Percentiles rank a stretch among this genome's conserved stretches.
phyloP scores from a whole-genome alignment of 2,329 filamentous ascomycete genomes.

The Stromatinia cepivora region DNA sequence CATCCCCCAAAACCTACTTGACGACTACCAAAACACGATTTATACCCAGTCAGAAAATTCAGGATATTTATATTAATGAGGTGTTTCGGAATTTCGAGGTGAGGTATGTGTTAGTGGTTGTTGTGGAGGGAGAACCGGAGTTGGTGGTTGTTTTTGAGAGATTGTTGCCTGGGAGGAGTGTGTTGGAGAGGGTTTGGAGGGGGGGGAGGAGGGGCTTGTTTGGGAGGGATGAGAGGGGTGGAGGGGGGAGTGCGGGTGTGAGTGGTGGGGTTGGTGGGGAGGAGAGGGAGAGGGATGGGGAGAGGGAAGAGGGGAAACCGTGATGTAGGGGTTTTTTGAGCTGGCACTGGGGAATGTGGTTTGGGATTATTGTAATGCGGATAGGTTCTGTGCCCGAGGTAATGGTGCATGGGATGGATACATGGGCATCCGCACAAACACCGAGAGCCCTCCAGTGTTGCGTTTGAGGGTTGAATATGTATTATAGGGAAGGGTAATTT shows the following conservation, averaged over 20 bases:
- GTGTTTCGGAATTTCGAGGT: constrained; percentile 93
- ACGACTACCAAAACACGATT: constrained; percentile 63
- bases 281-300: constrained; percentile 13
- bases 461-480: neutral
- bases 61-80: constrained; percentile 92
- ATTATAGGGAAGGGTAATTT: neutral
- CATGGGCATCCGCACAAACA: neutral
- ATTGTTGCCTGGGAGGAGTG: constrained; percentile 69
- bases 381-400: neutral
- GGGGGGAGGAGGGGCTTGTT: constrained; percentile 81
- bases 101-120: constrained; percentile 81
- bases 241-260: constrained; percentile 27
- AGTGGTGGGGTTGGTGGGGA: constrained; percentile 15
- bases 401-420: neutral
- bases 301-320: neutral
- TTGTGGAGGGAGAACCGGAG: constrained; percentile 85
- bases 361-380: neutral
- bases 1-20: constrained; percentile 67
- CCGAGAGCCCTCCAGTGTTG: too few relatives aligned
- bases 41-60: constrained; percentile 89
- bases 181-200: constrained; percentile 89
- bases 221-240: constrained; percentile 53
- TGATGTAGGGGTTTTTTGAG: neutral
- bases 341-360: neutral
- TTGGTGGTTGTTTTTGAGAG: constrained; percentile 93